A percentile compares a stretch with the other conserved stretches of the same genome.
Conservation (phyloP, 2,329 filamentous ascomycete species). For the Ceratocystis diversiconidia region DNA sequence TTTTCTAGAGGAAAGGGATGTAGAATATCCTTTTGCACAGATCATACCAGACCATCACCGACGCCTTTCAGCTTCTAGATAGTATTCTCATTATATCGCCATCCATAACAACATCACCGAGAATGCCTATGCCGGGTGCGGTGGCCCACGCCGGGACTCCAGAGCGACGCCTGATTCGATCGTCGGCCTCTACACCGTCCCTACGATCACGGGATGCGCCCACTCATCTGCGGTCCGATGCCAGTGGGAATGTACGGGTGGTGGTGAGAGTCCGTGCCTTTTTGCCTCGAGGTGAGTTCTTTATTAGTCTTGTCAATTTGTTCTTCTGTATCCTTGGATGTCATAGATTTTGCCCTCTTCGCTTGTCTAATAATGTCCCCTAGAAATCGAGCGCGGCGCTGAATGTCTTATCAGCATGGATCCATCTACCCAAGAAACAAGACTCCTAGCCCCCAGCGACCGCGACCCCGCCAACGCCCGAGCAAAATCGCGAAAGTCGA, state of each 20-base stretch:
- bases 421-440: conserved; percentile 71
- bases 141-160: conserved; percentile 32
- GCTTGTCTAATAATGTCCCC: neutral
- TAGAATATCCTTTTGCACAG: conserved; percentile 30
- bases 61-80: conserved; percentile 25
- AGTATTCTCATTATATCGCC: conserved; percentile 22
- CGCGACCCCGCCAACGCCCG: conserved; percentile 37
- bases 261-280: conserved; percentile 71
- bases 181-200: conserved; percentile 65
- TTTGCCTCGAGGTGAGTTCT: conserved; percentile 53
- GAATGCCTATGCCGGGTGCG: conserved; percentile 29
- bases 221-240: conserved; percentile 40
- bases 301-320: neutral
- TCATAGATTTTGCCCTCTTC: neutral
- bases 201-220: conserved; percentile 58
- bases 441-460: conserved; percentile 55
- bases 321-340: neutral
- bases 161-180: conserved; percentile 33
- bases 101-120: conserved; percentile 27
- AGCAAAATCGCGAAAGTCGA: conserved; percentile 50
- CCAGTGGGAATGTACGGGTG: conserved; percentile 65
- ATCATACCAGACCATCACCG: conserved; percentile 13
- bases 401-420: conserved; percentile 88
- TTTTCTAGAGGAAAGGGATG: conserved; percentile 22
- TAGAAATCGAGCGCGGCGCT: conserved; percentile 69